These are phyloP conservation scores for Venturia effusa DNA, from an alignment of 2,329 filamentous ascomycete species.

Conservation along the genomic window DNA sequence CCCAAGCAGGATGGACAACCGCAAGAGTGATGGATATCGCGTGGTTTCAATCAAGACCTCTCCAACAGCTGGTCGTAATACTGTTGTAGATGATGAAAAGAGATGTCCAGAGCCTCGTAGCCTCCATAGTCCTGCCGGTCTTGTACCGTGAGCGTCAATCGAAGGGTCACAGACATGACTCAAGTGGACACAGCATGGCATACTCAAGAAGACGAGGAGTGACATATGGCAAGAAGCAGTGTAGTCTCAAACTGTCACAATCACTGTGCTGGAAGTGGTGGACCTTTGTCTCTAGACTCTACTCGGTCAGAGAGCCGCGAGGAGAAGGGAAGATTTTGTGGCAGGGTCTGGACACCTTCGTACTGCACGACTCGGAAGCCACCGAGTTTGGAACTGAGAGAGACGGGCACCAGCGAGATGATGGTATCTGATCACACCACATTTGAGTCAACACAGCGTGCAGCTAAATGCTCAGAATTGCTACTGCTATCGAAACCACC, in stretches of 20 bases:
- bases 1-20: background rate
- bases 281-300: background rate
- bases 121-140: background rate
- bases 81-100: background rate
- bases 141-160: background rate
- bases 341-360: background rate
- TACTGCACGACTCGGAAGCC: background rate
- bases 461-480: conserved; percentile 5
- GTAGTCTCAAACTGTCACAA: background rate
- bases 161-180: background rate
- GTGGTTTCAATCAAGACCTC: background rate
- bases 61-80: background rate
- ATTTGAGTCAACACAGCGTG: conserved; percentile 3
- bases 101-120: background rate
- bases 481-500: conserved; percentile 14
- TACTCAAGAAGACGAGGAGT: background rate
- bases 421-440: conserved; percentile 5
- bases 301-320: background rate
- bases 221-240: background rate
- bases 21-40: background rate
- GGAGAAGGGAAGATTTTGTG: background rate
- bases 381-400: background rate
- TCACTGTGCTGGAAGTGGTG: background rate
- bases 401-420: conserved; percentile 3
- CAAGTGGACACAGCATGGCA: background rate